Conservation (phyloP, 2,329 filamentous ascomycete genomes). For the Alternaria consortialis region DNA sequence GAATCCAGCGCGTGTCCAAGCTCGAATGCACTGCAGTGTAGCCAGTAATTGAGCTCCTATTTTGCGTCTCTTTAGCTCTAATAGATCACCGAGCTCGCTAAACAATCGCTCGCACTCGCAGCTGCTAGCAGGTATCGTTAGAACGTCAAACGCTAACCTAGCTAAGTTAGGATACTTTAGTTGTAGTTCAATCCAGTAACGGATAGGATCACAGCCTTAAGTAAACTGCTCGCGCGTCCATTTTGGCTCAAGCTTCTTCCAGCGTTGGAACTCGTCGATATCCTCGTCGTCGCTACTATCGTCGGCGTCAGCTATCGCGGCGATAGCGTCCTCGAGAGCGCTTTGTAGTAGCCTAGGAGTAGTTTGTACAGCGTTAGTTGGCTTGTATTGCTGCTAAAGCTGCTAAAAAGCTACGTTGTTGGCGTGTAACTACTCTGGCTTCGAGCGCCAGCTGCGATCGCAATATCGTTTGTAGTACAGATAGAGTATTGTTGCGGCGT, state of each 20-base stretch:
- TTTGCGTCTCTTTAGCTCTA: background rate
- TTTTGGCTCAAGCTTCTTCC: constrained; percentile 8
- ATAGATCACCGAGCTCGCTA: constrained; percentile 6
- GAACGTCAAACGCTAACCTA: background rate
- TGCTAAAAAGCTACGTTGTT: background rate
- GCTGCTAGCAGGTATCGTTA: constrained; percentile 3
- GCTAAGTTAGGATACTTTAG: constrained; percentile 5
- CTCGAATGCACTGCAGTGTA: background rate
- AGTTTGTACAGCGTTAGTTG: background rate
- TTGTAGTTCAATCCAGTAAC: constrained; percentile 2
- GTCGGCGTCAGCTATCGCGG: constrained; percentile 7
- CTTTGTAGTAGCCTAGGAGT: constrained; percentile 1
- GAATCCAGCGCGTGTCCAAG: background rate
- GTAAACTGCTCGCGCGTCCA: constrained; percentile 6
- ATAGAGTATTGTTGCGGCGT: too few relatives aligned
- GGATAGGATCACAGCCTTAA: constrained; percentile 5
- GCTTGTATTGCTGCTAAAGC: background rate
- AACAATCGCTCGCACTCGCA: constrained; percentile 4
- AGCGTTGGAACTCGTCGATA: constrained; percentile 9
- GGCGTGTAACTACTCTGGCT: too few relatives aligned
- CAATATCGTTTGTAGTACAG: too few relatives aligned
- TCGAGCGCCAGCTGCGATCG: too few relatives aligned
- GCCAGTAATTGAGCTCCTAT: constrained; percentile 4
- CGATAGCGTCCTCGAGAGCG: constrained; percentile 5
- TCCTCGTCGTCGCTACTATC: constrained; percentile 8